A percentile compares a stretch with the other conserved stretches of the same genome.
phyloP scores from a whole-genome alignment of 345 rosid genomes.

The Eucalyptus virginea region DNA sequence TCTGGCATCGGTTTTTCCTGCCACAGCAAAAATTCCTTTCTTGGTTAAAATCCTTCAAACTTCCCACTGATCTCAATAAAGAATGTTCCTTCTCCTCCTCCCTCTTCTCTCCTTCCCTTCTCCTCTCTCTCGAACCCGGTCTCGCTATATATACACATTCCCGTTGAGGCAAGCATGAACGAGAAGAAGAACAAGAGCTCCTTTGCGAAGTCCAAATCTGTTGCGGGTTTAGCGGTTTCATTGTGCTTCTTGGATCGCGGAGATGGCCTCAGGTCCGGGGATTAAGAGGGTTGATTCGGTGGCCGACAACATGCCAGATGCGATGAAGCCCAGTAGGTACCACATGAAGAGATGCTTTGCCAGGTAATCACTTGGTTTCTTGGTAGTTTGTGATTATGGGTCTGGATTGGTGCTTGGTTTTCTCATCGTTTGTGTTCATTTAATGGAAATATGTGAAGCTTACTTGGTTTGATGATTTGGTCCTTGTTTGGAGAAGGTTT shows the following conservation, averaged over 20 bases:
- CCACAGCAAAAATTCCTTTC: background rate
- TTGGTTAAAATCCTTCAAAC: background rate
- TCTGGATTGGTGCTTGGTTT: background rate
- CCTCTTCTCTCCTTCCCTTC: slow-evolving; percentile 3
- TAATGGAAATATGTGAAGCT: background rate
- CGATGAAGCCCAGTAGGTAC: slow-evolving; percentile 61
- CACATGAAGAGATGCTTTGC: slow-evolving; percentile 77
- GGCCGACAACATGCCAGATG: slow-evolving; percentile 83
- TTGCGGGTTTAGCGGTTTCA: background rate
- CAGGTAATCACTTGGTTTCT: slow-evolving; percentile 14
- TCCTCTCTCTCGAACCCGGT: background rate
- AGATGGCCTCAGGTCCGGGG: slow-evolving; percentile 24
- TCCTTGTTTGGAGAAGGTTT: slow-evolving; percentile 18
- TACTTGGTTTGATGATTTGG: background rate
- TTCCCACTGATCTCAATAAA: slow-evolving; percentile 17
- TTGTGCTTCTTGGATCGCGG: background rate
- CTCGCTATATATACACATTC: background rate
- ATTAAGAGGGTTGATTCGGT: slow-evolving; percentile 55
- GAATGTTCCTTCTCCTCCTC: slow-evolving; percentile 35
- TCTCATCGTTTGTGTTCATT: background rate
- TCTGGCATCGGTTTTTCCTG: background rate
- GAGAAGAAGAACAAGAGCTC: background rate
- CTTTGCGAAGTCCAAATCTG: background rate
- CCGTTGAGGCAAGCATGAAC: background rate
- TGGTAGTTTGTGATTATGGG: background rate